Evolutionary conservation across 768 basidiomycete species (phyloP), one percentile per base, ranked within the genome.

Genomic region (Vararia minispora): DNA sequence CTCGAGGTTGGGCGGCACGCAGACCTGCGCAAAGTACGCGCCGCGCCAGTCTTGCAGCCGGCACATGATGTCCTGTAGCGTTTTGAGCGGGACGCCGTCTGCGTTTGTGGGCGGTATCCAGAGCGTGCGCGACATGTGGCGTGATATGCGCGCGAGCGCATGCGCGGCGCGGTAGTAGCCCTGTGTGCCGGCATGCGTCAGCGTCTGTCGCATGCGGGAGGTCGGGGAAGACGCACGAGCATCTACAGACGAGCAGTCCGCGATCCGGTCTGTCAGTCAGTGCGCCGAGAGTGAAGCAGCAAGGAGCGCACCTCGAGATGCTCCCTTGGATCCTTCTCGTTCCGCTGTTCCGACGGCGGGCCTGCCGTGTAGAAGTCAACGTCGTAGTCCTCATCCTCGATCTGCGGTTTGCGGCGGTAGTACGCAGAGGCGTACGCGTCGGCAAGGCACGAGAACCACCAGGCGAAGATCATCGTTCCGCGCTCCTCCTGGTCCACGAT

Each of bases 361-460:
- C 76, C 76, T 25, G 69, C 77, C 4, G 78, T 83, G 56, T 86
- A 87, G 50, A 88, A 87, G 57, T 87, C 85, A 46, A 90, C 81
- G 53, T 90, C 83, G 53, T 88, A 89, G 60, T 90, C 86, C 44
- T 85, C 79, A 48, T 89, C 87, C 54, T 87, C 84, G 6, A 48
- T 39, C 68, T 72, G 55, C 43, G 88, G 87, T 59, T 89, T 88
- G 45, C 80, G 70, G 44, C 87, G 74, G 61, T 89, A 87, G 58
- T 88, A 90, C 23, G 77, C 76, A 22, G 86, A 73, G 20, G 76
- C 74, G 59, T 82, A 88, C 6, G 87, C 85, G 52, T 95, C 91
- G 24, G 74, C 69, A 32, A 90, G 64, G 57, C 81, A 85, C 6
- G 88, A 79, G 74, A 90, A 83, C 88, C 90, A 92, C 82, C 89